Percentiles rank a stretch among this genome's conserved stretches.
Conservation (phyloP, 1,284 basidiomycete genomes). For the Ustilago shanxiensis region DNA sequence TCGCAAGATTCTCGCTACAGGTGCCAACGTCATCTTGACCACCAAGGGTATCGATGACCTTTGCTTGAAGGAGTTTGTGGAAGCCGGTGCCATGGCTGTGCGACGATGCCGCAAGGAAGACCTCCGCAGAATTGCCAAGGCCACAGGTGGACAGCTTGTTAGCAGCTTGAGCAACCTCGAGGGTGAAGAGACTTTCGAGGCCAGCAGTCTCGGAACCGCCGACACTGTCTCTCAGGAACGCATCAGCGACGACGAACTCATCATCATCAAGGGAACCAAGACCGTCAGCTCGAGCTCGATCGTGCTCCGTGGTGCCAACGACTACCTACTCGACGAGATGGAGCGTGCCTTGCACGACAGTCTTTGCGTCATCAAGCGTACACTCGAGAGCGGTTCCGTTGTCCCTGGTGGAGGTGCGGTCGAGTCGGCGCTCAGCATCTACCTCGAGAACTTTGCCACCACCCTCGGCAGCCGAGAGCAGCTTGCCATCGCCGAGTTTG, state of each 20-base stretch:
- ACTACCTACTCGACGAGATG: slow-evolving; percentile 99
- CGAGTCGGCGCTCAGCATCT: slow-evolving; percentile 95
- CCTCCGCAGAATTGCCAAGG: slow-evolving; percentile 93
- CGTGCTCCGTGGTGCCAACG: slow-evolving; percentile 95
- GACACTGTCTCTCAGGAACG: slow-evolving; percentile 98
- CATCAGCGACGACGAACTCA: slow-evolving; percentile 98
- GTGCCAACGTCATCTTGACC: slow-evolving; percentile 96
- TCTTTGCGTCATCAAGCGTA: slow-evolving; percentile 94
- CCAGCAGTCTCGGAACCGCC: slow-evolving; percentile 87
- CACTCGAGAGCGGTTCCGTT: slow-evolving; percentile 93
- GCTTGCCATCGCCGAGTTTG: slow-evolving; percentile 98
- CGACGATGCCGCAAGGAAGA: slow-evolving; percentile 98
- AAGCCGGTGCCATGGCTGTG: slow-evolving; percentile 98
- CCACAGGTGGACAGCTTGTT: slow-evolving; percentile 93
- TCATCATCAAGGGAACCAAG: slow-evolving; percentile 97
- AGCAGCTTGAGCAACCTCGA: slow-evolving; percentile 95
- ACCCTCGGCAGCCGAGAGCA: slow-evolving; percentile 95
- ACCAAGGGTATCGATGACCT: slow-evolving; percentile 99
- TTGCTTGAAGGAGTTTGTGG: slow-evolving; percentile 98
- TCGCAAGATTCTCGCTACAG: slow-evolving; percentile 93
- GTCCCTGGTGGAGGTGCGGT: slow-evolving; percentile 98
- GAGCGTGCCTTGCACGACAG: slow-evolving; percentile 96
- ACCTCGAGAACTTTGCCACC: slow-evolving; percentile 98
- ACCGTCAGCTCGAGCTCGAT: slow-evolving; percentile 93
- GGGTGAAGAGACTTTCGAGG: slow-evolving; percentile 97